A percentile compares a stretch with the other conserved stretches of the same genome.
phyloP scores from a whole-genome alignment of 139 green algal genomes.

The Chlamydomonas incerta region DNA sequence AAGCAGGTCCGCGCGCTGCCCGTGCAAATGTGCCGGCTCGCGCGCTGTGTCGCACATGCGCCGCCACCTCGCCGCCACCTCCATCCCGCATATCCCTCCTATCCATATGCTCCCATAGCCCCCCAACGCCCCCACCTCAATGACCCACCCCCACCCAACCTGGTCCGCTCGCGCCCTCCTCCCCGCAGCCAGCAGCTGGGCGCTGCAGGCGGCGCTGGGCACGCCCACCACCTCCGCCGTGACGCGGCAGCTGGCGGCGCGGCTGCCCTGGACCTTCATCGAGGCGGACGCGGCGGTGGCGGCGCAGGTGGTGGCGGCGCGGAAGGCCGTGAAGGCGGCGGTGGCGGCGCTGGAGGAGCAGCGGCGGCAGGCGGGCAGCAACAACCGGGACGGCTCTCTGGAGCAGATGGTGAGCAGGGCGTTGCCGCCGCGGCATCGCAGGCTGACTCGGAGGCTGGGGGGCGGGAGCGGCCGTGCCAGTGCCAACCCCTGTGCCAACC shows the following conservation, averaged over 20 bases:
- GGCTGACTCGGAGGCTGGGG: too few relatives aligned
- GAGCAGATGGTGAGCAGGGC: slow-evolving; percentile 38
- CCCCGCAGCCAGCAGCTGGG: slow-evolving; percentile 10
- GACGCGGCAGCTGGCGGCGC: slow-evolving; percentile 46
- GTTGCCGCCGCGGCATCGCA: too few relatives aligned
- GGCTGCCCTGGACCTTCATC: slow-evolving; percentile 32
- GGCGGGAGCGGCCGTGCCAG: too few relatives aligned
- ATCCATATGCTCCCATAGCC: too few relatives aligned
- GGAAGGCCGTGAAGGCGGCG: slow-evolving; percentile 6
- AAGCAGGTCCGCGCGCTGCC: too few relatives aligned
- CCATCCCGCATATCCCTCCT: too few relatives aligned
- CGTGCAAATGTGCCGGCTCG: too few relatives aligned
- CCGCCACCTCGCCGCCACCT: too few relatives aligned
- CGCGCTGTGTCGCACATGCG: too few relatives aligned
- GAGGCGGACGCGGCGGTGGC: neutral
- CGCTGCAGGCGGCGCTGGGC: slow-evolving; percentile 27
- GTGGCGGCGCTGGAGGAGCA: slow-evolving; percentile 18
- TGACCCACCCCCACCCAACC: neutral
- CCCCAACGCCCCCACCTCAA: neutral
- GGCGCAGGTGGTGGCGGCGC: neutral
- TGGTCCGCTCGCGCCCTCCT: neutral
- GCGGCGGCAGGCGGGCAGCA: neutral
- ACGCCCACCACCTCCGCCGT: slow-evolving; percentile 28
- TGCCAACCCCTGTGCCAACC: too few relatives aligned
- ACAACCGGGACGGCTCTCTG: neutral